Base-by-base conservation (phyloP, 345 rosid genomes). In the Aquilaria malaccensis region DNA sequence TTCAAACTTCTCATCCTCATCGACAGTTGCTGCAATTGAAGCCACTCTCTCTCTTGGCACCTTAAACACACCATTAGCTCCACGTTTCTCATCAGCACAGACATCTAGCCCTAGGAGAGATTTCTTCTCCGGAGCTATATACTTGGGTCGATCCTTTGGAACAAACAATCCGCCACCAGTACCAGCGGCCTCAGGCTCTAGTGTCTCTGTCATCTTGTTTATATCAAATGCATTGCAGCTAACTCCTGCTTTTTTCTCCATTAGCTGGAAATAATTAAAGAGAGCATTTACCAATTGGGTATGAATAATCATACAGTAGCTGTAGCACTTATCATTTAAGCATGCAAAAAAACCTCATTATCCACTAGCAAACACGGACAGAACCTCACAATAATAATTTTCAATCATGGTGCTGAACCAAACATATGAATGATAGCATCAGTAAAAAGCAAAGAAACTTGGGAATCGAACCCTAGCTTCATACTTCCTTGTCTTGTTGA, bases 1-100 rank as follows among this genome's bases (percentile, higher is more conserved):
- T 60, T 74, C 84, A 67, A 60, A 33, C 49, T 64, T 75, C 62
- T 84, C 89, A 15, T 86, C 87, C n/a, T 83, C 92, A 46, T 80
- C 81, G 30, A 75, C 46, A 48, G 86, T 76, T 31, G 89, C 72
- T 22, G 79, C 74, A 73, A 86, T 64, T n/a, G 81, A 63, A 37
- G 78, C 60, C 14, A 73, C 11, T 50, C 69, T 47, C 61, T 75
- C 84, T 60, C 47, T 81, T 1, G 94, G 94, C 51, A 86, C 86
- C 80, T 84, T 86, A 68, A 86, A 86, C 57, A 71, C 78, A 49
- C 70, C 80, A 60, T 76, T 70, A 7, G 50, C 54, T 66, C 64
- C 81, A 45, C 77, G 75, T 70, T 80, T 84, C 69, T 80, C 89
- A n/a, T 30, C 71, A 10, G 81, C 79, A 56, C 74, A 72, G 15